These are phyloP conservation scores for Xerocomus cyaneibrunnescens DNA, from an alignment of 1,284 basidiomycete species.

Conservation along the genomic window DNA sequence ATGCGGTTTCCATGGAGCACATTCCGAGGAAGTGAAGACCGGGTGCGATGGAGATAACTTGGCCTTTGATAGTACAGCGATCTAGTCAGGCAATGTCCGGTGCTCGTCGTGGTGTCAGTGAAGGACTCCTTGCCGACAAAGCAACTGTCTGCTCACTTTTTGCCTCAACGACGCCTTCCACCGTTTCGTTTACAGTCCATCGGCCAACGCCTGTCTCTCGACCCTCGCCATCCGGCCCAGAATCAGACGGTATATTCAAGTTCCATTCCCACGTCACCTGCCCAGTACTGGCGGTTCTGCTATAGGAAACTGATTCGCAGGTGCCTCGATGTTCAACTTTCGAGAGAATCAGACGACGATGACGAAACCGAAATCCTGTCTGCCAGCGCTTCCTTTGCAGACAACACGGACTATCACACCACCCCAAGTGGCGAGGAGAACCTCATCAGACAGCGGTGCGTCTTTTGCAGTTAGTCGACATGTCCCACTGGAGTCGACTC, in stretches of 20 bases:
- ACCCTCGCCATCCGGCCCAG: constrained; percentile 55
- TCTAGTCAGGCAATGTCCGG: too few relatives aligned
- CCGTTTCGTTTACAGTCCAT: constrained; percentile 74
- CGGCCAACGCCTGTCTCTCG: constrained; percentile 65
- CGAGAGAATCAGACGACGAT: constrained; percentile 31
- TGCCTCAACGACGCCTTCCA: constrained; percentile 29
- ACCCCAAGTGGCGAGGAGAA: constrained; percentile 63
- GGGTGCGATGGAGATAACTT: too few relatives aligned
- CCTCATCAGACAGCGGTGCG: constrained; percentile 77
- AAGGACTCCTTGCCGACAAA: constrained; percentile 22
- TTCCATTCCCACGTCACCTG: constrained; percentile 53
- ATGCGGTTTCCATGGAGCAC: too few relatives aligned
- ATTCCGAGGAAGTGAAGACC: too few relatives aligned
- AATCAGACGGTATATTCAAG: constrained; percentile 58
- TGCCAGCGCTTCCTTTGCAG: constrained; percentile 14
- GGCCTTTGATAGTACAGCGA: too few relatives aligned
- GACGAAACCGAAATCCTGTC: constrained; percentile 31
- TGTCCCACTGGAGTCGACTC: constrained; percentile 20
- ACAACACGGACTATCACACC: constrained; percentile 29
- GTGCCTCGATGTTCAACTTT: constrained; percentile 46
- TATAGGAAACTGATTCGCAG: constrained; percentile 57
- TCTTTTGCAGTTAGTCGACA: constrained; percentile 28
- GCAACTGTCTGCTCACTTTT: neutral
- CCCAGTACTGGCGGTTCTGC: constrained; percentile 39
- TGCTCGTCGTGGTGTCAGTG: too few relatives aligned